These are phyloP conservation scores for Cladosporium velox DNA, from an alignment of 2,329 filamentous ascomycete species.

Conservation along the genomic window DNA sequence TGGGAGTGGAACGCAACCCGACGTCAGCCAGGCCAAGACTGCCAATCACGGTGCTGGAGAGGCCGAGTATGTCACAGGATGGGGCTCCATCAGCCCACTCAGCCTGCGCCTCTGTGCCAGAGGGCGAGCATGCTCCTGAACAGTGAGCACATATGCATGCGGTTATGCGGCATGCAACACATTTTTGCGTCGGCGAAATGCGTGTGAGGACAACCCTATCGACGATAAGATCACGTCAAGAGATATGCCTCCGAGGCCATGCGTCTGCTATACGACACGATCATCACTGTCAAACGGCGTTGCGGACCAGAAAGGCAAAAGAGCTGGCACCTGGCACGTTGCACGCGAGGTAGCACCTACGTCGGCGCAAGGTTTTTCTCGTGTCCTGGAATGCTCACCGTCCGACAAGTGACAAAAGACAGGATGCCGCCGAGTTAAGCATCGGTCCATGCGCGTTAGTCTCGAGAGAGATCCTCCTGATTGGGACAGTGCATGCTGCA, in stretches of 20 bases:
- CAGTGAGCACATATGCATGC: constrained; percentile 10
- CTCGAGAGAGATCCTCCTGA: background rate
- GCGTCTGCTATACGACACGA: background rate
- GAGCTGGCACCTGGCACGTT: background rate
- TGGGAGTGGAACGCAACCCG: constrained; percentile 4
- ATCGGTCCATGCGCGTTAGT: constrained; percentile 11
- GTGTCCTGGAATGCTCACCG: constrained; percentile 2
- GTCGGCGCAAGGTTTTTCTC: background rate
- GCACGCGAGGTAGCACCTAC: background rate
- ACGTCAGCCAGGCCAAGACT: constrained; percentile 13
- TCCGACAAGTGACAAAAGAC: constrained; percentile 3
- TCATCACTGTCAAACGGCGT: background rate
- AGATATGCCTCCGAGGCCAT: background rate
- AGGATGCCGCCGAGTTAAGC: constrained; percentile 12
- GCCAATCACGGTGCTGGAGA: background rate
- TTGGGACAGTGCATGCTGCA: background rate
- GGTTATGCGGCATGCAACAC: constrained; percentile 10
- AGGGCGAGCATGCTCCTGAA: constrained; percentile 6
- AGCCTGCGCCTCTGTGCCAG: constrained; percentile 20
- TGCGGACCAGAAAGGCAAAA: background rate
- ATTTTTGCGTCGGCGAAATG: constrained; percentile 1
- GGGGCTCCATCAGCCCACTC: constrained; percentile 18
- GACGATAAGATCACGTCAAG: constrained; percentile 7
- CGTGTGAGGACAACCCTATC: constrained; percentile 12
- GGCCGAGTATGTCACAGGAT: constrained; percentile 4